These are phyloP conservation scores for Phytophthora pseudosyringae DNA, from an alignment of 352 stramenopile species.

Conservation along the genomic window DNA sequence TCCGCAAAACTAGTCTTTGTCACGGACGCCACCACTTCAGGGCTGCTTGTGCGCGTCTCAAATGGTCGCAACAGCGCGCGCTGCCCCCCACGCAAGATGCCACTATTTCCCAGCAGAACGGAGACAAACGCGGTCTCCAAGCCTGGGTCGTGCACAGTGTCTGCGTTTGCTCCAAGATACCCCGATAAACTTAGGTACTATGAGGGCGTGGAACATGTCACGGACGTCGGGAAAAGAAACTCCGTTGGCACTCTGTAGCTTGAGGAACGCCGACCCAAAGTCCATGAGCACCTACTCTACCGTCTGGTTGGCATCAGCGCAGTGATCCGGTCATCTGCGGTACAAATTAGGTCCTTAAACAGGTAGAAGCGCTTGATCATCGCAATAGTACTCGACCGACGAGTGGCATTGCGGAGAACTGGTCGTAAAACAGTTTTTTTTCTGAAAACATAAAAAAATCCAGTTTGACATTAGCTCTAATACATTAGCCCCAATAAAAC, in stretches of 20 bases:
- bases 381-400: neutral
- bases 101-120: neutral
- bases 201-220: slow-evolving; percentile 1
- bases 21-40: neutral
- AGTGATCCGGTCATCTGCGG: neutral
- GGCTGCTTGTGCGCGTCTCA: neutral
- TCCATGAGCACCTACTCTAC: too few relatives aligned
- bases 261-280: neutral
- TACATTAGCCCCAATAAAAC: neutral
- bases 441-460: too few relatives aligned
- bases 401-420: neutral
- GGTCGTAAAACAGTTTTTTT: neutral
- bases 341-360: neutral
- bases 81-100: neutral
- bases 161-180: neutral
- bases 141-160: neutral
- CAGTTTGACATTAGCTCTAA: too few relatives aligned
- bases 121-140: neutral
- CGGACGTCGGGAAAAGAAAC: neutral
- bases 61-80: neutral
- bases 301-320: neutral
- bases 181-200: neutral
- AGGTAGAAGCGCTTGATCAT: neutral
- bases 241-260: neutral
- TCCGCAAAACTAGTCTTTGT: neutral